Percentiles rank a stretch among this genome's conserved stretches.
Evolutionary conservation across 2,329 filamentous ascomycete genomes (phyloP).

Genomic region (Grosmannia clavigera): DNA sequence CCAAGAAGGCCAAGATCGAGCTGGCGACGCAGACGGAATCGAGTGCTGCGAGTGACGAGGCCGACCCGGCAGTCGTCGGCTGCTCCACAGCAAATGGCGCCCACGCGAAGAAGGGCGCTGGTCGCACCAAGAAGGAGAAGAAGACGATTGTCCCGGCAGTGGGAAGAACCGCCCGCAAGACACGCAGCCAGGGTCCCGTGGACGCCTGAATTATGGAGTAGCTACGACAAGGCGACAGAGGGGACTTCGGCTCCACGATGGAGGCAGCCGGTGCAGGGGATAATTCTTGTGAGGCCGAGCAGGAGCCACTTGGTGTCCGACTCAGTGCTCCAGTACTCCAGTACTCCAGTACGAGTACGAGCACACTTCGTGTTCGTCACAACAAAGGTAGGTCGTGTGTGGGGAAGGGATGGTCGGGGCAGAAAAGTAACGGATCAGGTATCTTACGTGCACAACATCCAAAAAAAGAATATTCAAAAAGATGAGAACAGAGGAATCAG

Average conservation of each 20-base stretch:
- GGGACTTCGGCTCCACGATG: background rate
- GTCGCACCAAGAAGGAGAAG: constrained; percentile 15
- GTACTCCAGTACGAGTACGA: background rate
- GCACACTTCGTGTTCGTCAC: background rate
- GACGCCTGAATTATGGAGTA: constrained; percentile 1
- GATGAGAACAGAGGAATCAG: background rate
- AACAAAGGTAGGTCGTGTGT: background rate
- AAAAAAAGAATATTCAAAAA: background rate
- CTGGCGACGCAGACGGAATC: background rate
- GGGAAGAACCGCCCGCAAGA: constrained; percentile 25
- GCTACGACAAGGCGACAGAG: background rate
- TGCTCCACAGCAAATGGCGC: constrained; percentile 2
- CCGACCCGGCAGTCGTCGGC: background rate
- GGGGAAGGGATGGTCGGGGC: background rate
- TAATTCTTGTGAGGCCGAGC: background rate
- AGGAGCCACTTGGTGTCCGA: background rate
- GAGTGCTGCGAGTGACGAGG: background rate
- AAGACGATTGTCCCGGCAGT: constrained; percentile 16
- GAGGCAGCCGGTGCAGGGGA: background rate
- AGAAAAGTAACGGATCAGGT: background rate
- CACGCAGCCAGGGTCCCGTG: constrained; percentile 23
- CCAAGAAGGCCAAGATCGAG: constrained; percentile 11
- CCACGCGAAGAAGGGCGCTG: constrained; percentile 13
- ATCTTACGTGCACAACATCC: background rate
- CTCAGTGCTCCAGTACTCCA: background rate